phyloP scores from a whole-genome alignment of 192 early-diverging fungal genomes.

The Linnemannia hyalina region DNA sequence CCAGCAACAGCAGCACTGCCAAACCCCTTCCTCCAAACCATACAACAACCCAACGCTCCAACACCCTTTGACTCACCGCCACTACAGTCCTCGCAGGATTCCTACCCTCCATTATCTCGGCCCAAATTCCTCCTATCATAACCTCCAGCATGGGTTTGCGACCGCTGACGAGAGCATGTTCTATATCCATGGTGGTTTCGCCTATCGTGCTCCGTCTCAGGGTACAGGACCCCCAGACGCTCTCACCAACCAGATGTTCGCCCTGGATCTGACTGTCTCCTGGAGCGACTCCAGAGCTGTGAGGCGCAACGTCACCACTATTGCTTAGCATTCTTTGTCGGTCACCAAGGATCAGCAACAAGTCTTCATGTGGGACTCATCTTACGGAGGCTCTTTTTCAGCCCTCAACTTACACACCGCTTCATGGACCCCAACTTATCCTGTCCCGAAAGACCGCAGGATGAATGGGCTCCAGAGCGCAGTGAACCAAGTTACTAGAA shows the following conservation, averaged over 20 bases:
- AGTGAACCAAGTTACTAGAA: background rate
- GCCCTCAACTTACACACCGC: background rate
- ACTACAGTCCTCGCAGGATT: background rate
- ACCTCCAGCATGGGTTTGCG: background rate
- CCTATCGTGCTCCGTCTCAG: too few species aligned
- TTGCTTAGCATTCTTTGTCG: background rate
- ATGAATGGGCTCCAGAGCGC: background rate
- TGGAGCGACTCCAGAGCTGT: background rate
- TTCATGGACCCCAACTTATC: background rate
- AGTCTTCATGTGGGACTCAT: background rate
- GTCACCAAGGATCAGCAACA: background rate
- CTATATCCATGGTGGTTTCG: background rate
- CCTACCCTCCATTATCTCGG: conserved; percentile 1
- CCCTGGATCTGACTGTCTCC: background rate
- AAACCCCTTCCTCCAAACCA: background rate
- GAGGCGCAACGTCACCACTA: background rate
- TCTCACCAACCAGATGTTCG: background rate
- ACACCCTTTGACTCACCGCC: background rate
- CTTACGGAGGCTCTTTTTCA: background rate
- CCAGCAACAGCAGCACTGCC: background rate
- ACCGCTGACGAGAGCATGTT: background rate
- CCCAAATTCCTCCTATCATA: background rate
- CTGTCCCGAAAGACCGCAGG: background rate
- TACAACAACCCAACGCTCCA: background rate
- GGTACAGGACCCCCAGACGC: background rate